phyloP scores from a whole-genome alignment of 257 asterid species.

The Solanum clarkiae region DNA sequence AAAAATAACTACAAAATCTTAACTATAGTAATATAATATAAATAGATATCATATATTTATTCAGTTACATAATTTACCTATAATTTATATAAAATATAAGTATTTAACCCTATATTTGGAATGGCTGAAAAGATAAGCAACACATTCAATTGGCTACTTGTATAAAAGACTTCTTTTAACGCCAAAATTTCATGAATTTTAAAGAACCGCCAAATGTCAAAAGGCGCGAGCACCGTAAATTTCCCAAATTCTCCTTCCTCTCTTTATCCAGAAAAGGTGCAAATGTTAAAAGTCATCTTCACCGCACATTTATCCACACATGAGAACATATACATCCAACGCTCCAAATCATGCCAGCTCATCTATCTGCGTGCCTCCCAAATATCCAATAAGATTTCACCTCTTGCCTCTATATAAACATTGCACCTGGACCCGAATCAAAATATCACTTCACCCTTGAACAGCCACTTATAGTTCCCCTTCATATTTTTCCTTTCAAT shows the following conservation, averaged over 20 bases:
- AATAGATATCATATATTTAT: too few species aligned
- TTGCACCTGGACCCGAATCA: background rate
- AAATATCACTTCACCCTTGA: background rate
- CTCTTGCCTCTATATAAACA: background rate
- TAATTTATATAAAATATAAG: too few species aligned
- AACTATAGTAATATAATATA: too few species aligned
- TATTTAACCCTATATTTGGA: too few species aligned
- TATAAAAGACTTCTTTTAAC: background rate
- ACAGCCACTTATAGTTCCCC: too few species aligned
- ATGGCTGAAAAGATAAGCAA: too few species aligned
- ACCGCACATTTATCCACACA: background rate
- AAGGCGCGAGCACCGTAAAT: conserved; percentile 6
- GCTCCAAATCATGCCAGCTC: background rate
- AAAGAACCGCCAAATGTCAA: background rate
- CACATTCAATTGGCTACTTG: background rate
- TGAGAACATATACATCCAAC: background rate
- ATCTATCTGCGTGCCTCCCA: conserved; percentile 5
- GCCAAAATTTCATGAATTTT: background rate
- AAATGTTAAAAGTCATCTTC: background rate
- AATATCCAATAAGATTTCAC: conserved; percentile 3
- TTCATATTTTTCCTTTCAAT: background rate
- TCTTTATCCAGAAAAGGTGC: background rate
- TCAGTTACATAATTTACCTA: too few species aligned
- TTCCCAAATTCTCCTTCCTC: background rate
- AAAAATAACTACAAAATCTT: too few species aligned